Evolutionary conservation across 2,329 filamentous ascomycete genomes (phyloP).

Genomic region (Colletotrichum ledebouriae): DNA sequence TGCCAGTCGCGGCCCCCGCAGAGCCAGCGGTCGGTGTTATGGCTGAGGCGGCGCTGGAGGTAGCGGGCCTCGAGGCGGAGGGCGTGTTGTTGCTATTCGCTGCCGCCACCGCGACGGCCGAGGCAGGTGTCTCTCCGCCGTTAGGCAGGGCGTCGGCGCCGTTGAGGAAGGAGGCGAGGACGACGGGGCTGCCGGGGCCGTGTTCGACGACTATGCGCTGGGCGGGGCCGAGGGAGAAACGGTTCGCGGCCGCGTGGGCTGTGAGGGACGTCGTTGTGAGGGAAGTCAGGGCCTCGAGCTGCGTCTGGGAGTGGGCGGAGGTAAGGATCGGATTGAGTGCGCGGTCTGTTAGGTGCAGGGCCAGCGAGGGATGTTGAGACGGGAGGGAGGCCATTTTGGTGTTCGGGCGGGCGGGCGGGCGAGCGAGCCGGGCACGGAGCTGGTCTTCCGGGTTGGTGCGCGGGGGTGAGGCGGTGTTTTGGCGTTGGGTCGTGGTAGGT

Average conservation of each 20-base stretch:
- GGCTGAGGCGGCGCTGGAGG: slow-evolving; percentile 18
- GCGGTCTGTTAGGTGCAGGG: slow-evolving; percentile 70
- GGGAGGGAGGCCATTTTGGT: slow-evolving; percentile 59
- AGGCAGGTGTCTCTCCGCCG: slow-evolving; percentile 29
- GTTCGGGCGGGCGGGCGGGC: not conserved
- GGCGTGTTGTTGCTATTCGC: slow-evolving; percentile 18
- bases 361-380: slow-evolving; percentile 63
- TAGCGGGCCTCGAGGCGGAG: slow-evolving; percentile 20
- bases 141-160: slow-evolving; percentile 46
- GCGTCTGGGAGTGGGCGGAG: slow-evolving; percentile 59
- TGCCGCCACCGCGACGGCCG: slow-evolving; percentile 8
- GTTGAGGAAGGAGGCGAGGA: slow-evolving; percentile 62
- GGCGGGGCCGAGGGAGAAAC: slow-evolving; percentile 66
- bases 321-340: slow-evolving; percentile 70
- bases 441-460: not conserved
- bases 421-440: not conserved
- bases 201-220: slow-evolving; percentile 72
- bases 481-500: no score
- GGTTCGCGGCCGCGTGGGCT: slow-evolving; percentile 65
- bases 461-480: not conserved
- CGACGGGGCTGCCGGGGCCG: slow-evolving; percentile 56
- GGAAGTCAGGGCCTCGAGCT: slow-evolving; percentile 64
- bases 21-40: slow-evolving; percentile 24
- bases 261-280: slow-evolving; percentile 67
- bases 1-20: slow-evolving; percentile 3